These are phyloP conservation scores for Vachellia collinsii DNA, from an alignment of 306 rosid genomes.

Conservation along the genomic window DNA sequence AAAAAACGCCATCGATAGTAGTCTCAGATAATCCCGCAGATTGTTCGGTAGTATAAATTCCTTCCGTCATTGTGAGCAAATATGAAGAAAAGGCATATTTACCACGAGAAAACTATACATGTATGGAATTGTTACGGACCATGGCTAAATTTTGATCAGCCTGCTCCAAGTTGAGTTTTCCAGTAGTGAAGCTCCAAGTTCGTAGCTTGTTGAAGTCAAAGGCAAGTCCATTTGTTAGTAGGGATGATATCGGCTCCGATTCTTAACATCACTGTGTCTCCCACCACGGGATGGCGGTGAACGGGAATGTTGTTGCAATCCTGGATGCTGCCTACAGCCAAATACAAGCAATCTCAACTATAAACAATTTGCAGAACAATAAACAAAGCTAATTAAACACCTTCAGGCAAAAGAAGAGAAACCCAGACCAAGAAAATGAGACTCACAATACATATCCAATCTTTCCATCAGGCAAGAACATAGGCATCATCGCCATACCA, in stretches of 20 bases:
- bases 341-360: slow-evolving; percentile 16
- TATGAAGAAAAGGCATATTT: neutral
- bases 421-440: slow-evolving; percentile 23
- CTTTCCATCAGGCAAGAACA: slow-evolving; percentile 75
- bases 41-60: neutral
- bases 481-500: slow-evolving; percentile 74
- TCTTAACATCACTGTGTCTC: slow-evolving; percentile 47
- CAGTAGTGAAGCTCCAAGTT: slow-evolving; percentile 17
- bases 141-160: slow-evolving; percentile 6
- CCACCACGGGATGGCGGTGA: slow-evolving; percentile 47
- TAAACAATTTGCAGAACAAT: neutral
- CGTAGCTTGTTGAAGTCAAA: too few species aligned
- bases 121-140: neutral
- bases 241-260: slow-evolving; percentile 59
- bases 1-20: neutral
- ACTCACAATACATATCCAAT: slow-evolving; percentile 75
- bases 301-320: slow-evolving; percentile 48
- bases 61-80: neutral
- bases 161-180: slow-evolving; percentile 2
- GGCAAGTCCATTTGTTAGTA: slow-evolving; percentile 41
- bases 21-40: neutral
- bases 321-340: slow-evolving; percentile 62
- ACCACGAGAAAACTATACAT: neutral
- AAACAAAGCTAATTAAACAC: slow-evolving; percentile 15
- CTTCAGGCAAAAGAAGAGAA: neutral